Conservation (phyloP, 768 basidiomycete genomes). For the Termitomyces sp. region DNA sequence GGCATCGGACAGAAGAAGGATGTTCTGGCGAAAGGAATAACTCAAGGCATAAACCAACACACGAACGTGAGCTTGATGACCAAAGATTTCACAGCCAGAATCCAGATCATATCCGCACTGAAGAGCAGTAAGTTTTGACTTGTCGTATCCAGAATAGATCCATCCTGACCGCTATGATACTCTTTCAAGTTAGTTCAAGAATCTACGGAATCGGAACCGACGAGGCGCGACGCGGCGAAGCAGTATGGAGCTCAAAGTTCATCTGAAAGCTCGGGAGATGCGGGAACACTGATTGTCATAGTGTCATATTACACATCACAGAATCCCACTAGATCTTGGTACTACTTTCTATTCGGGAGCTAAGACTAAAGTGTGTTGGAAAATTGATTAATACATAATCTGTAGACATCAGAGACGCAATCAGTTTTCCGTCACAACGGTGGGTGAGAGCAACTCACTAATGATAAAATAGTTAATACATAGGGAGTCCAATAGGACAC, state of each 20-base stretch:
- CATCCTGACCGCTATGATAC: constrained; percentile 6
- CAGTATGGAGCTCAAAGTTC: constrained; percentile 48
- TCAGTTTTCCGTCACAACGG: constrained; percentile 11
- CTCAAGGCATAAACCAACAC: constrained; percentile 44
- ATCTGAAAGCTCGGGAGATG: constrained; percentile 23
- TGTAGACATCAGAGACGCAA: constrained; percentile 8
- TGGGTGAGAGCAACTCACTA: constrained; percentile 10
- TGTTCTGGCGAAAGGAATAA: constrained; percentile 41
- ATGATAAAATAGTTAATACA: constrained; percentile 11
- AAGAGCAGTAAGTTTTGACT: constrained; percentile 36
- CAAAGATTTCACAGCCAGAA: constrained; percentile 46
- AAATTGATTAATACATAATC: constrained; percentile 13
- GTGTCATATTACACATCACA: neutral
- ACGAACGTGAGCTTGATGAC: constrained; percentile 46
- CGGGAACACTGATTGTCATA: neutral
- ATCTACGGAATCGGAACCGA: constrained; percentile 42
- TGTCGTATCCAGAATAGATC: neutral
- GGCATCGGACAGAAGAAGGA: constrained; percentile 29
- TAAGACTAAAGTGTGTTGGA: neutral
- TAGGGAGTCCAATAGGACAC: neutral
- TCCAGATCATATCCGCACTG: constrained; percentile 47
- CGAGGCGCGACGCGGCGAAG: constrained; percentile 44
- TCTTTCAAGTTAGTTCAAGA: constrained; percentile 37
- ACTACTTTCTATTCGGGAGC: constrained; percentile 6
- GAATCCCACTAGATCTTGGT: neutral